These are phyloP conservation scores for Boehmeria nivea DNA, from an alignment of 306 rosid genomes.

Conservation along the genomic window DNA sequence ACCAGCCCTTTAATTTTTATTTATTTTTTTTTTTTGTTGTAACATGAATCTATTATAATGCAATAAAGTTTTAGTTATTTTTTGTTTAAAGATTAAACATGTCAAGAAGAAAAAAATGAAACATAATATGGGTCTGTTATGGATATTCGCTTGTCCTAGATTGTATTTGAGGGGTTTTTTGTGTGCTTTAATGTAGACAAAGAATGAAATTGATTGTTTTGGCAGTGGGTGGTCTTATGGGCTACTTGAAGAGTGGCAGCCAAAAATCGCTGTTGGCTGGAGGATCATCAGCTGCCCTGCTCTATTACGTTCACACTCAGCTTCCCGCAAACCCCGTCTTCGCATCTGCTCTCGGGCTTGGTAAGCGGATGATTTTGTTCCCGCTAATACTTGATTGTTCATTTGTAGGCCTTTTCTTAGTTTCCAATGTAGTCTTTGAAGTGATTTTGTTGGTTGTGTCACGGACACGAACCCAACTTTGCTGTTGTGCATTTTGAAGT, in stretches of 20 bases:
- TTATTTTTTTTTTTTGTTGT: no score
- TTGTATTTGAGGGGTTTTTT: background rate
- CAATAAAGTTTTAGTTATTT: no score
- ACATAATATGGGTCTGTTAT: background rate
- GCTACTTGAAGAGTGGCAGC: conserved; percentile 93
- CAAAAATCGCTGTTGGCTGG: conserved; percentile 90
- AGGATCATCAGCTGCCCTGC: conserved; percentile 57
- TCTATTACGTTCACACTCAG: conserved; percentile 53
- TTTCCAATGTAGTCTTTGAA: background rate
- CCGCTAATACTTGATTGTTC: no score
- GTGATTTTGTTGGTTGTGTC: background rate
- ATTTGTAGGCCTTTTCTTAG: no score
- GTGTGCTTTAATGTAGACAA: background rate
- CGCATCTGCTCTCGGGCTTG: conserved; percentile 91
- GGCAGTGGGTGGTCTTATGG: conserved; percentile 91
- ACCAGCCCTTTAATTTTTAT: no score
- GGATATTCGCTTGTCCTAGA: background rate
- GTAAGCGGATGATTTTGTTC: conserved; percentile 33
- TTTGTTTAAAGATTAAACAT: background rate
- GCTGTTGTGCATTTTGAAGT: no score
- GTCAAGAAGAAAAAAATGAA: background rate
- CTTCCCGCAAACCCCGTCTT: conserved; percentile 76
- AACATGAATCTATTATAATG: no score
- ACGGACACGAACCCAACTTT: no score
- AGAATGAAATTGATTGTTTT: background rate